Evolutionary conservation across 192 early-diverging fungal genomes (phyloP).

Genomic region (Coemansia sp.): DNA sequence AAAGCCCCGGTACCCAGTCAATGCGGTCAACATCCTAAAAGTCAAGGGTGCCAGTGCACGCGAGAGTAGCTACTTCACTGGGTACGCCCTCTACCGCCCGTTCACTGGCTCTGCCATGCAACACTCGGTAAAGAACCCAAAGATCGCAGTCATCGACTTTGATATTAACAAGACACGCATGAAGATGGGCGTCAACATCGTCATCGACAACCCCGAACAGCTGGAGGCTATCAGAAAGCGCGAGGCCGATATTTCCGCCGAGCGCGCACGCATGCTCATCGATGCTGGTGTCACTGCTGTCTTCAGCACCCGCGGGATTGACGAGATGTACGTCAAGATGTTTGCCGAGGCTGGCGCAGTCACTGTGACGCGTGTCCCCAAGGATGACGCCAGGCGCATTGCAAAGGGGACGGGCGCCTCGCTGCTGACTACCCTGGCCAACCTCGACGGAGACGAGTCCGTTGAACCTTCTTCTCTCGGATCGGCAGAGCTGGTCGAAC

Average conservation of each 20-base stretch:
- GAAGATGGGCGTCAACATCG: conserved; percentile 97
- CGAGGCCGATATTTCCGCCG: conserved; percentile 94
- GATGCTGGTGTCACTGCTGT: conserved; percentile 95
- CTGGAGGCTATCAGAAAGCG: conserved; percentile 93
- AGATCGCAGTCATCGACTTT: conserved; percentile 98
- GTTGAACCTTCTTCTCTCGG: conserved; percentile 88
- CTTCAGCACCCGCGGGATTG: conserved; percentile 98
- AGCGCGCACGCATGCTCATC: conserved; percentile 94
- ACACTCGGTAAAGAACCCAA: conserved; percentile 80
- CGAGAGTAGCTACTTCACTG: conserved; percentile 85
- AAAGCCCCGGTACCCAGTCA: conserved; percentile 92
- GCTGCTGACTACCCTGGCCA: conserved; percentile 90
- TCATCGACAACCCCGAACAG: conserved; percentile 97
- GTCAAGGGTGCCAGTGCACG: conserved; percentile 91
- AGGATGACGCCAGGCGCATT: conserved; percentile 97
- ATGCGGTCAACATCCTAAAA: conserved; percentile 96
- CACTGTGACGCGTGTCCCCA: conserved; percentile 92
- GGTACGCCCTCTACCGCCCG: conserved; percentile 98
- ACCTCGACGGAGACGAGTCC: conserved; percentile 97
- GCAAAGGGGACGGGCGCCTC: conserved; percentile 97
- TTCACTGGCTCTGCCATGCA: conserved; percentile 96
- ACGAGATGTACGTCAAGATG: conserved; percentile 97
- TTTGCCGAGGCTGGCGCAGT: conserved; percentile 99
- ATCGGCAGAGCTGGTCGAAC: conserved; percentile 91
- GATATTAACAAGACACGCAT: conserved; percentile 98